Conservation (phyloP, 768 basidiomycete genomes). For the Heimioporus sp. region DNA sequence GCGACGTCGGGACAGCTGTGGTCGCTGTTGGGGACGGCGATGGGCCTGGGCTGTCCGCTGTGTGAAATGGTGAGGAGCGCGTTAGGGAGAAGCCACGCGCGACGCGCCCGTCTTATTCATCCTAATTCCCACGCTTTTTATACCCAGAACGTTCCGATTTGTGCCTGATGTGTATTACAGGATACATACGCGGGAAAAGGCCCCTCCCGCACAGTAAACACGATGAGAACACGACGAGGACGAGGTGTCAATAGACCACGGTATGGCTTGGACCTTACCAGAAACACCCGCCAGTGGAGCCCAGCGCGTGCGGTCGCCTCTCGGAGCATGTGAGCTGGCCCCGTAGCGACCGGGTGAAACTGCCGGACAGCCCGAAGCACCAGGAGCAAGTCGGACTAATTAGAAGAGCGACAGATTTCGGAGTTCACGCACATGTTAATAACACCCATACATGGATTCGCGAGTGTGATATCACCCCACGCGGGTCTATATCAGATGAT, state of each 20-base stretch:
- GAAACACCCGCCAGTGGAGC: no score
- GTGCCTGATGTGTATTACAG: conserved; percentile 18
- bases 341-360: conserved; percentile 10
- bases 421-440: conserved; percentile 22
- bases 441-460: conserved; percentile 6
- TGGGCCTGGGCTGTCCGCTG: conserved; percentile 35
- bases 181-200: conserved; percentile 4
- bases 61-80: conserved; percentile 37
- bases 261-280: no score
- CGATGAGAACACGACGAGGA: conserved; percentile 4
- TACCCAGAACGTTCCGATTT: conserved; percentile 22
- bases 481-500: conserved; percentile 19
- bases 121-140: conserved; percentile 31
- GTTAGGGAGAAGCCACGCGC: conserved; percentile 36
- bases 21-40: conserved; percentile 34
- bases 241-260: no score
- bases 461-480: conserved; percentile 11
- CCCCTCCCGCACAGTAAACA: conserved; percentile 10
- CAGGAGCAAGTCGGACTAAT: conserved; percentile 24
- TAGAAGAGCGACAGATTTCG: conserved; percentile 18
- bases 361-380: conserved; percentile 17
- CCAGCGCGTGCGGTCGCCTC: not conserved
- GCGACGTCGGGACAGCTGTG: conserved; percentile 11
- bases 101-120: conserved; percentile 39
- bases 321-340: conserved; percentile 4